phyloP scores from a whole-genome alignment of 257 asterid species.

The Solanum sejunctum region DNA sequence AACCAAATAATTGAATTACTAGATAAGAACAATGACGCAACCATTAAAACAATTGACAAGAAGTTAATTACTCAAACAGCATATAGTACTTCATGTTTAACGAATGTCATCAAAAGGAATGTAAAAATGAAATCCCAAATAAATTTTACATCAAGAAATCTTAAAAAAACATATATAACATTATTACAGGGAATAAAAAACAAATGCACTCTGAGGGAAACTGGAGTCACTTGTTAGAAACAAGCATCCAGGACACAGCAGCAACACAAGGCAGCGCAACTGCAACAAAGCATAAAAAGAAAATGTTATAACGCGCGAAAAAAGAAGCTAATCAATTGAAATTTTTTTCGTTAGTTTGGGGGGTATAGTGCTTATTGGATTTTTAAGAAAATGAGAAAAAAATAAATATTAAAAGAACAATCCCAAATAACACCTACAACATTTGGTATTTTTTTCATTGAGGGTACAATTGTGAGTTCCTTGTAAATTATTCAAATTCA shows the following conservation, averaged over 20 bases:
- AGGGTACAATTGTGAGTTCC: background rate
- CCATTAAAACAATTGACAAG: background rate
- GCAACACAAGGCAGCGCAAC: constrained; percentile 81
- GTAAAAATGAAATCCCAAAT: background rate
- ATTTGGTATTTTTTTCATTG: too few species aligned
- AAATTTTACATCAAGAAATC: background rate
- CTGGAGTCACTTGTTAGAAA: constrained; percentile 21
- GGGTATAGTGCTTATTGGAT: too few species aligned
- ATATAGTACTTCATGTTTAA: background rate
- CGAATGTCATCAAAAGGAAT: background rate
- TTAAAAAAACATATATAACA: background rate
- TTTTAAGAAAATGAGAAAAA: background rate
- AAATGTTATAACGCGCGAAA: background rate
- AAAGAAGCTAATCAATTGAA: background rate
- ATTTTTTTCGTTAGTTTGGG: background rate
- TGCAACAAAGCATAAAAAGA: constrained; percentile 15
- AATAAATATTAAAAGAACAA: background rate
- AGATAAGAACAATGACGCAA: background rate
- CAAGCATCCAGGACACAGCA: constrained; percentile 67
- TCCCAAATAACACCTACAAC: background rate
- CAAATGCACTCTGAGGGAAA: background rate
- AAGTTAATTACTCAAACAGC: background rate
- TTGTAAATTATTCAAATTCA: background rate
- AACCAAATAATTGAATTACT: background rate
- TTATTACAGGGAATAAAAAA: background rate